These are phyloP conservation scores for Chenopodium formosanum DNA, from an alignment of 148 eudicot genomes.

Conservation along the genomic window DNA sequence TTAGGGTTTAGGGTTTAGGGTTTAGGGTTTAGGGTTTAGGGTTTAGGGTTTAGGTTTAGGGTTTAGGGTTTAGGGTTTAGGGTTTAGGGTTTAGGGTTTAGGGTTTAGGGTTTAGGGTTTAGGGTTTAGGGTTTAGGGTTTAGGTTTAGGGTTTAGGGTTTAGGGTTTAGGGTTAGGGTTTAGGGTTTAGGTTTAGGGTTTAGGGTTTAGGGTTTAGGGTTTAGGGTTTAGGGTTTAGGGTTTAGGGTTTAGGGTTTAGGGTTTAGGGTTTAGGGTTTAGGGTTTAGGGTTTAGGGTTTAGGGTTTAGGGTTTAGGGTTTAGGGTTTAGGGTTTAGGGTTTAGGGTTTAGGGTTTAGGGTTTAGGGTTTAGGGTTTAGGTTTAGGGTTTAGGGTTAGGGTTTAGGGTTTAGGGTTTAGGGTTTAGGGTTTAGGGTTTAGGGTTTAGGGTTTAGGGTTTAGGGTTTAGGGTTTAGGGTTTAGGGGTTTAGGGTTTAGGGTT, in stretches of 20 bases:
- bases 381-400: constrained; percentile 4
- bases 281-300: constrained; percentile 5
- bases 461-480: neutral
- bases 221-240: constrained; percentile 10
- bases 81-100: constrained; percentile 2
- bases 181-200: constrained; percentile 8
- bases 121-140: constrained; percentile 9
- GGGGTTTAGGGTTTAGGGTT: too few relatives aligned
- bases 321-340: constrained; percentile 7
- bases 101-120: constrained; percentile 3
- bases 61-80: constrained; percentile 6
- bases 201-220: constrained; percentile 7
- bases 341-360: constrained; percentile 4
- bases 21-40: neutral
- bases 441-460: constrained; percentile 7
- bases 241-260: constrained; percentile 9
- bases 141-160: neutral
- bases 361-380: neutral
- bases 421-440: constrained; percentile 6
- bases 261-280: constrained; percentile 5
- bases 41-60: neutral
- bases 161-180: neutral
- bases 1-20: neutral
- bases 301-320: neutral
- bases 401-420: constrained; percentile 7